Evolutionary conservation across 2,329 filamentous ascomycete species (phyloP).

Genomic region (Sarocladium oryzae): DNA sequence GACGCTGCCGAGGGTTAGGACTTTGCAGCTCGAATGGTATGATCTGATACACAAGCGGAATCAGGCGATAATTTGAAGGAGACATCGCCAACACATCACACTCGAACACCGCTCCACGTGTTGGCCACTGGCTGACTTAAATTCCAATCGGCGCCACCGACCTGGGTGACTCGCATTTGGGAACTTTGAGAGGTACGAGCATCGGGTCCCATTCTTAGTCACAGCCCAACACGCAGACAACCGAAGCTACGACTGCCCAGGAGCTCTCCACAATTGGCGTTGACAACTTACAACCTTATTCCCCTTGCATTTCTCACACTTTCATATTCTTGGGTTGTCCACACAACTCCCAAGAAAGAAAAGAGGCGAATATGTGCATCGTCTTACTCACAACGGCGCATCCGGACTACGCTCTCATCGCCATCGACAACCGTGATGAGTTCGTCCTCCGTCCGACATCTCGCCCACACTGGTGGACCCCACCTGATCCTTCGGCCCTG

Average conservation of each 20-base stretch:
- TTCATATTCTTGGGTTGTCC: no score
- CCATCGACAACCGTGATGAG: slow-evolving; percentile 74
- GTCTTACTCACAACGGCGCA: slow-evolving; percentile 69
- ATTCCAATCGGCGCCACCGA: no score
- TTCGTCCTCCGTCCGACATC: slow-evolving; percentile 60
- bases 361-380: slow-evolving; percentile 65
- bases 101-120: neutral
- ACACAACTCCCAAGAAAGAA: no score
- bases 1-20: no score
- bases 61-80: neutral
- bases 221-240: neutral
- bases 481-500: slow-evolving; percentile 15
- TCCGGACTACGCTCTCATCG: slow-evolving; percentile 66
- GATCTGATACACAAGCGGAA: neutral
- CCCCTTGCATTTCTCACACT: no score
- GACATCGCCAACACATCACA: neutral
- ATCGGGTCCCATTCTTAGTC: neutral
- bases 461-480: slow-evolving; percentile 58
- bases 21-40: neutral
- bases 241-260: neutral
- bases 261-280: neutral
- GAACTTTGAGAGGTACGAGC: no score
- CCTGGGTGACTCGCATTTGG: no score
- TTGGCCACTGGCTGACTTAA: no score
- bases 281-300: neutral